A percentile compares a stretch with the other conserved stretches of the same genome.
Evolutionary conservation across 2,329 filamentous ascomycete species (phyloP).

Genomic region (Ilyonectria destructans): DNA sequence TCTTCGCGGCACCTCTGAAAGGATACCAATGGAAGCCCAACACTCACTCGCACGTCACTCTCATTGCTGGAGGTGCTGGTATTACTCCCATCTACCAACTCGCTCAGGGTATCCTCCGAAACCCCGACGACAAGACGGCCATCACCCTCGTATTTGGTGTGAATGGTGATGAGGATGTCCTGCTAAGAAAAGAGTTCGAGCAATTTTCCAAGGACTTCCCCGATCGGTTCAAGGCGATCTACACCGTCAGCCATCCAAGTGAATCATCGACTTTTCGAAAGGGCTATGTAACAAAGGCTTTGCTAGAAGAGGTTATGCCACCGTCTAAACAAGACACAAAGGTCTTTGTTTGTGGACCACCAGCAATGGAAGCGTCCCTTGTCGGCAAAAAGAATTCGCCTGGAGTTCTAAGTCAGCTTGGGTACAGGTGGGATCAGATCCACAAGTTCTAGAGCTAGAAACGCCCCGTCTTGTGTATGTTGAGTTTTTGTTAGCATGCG

Average conservation of each 20-base stretch:
- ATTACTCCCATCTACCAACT: constrained; percentile 82
- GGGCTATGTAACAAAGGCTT: constrained; percentile 72
- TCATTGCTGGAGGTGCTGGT: constrained; percentile 81
- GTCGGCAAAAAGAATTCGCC: constrained; percentile 61
- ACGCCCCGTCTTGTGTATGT: background rate
- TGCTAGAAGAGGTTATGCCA: constrained; percentile 67
- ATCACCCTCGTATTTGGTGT: constrained; percentile 78
- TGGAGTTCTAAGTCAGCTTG: constrained; percentile 71
- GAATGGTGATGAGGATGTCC: constrained; percentile 75
- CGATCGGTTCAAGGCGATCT: constrained; percentile 70
- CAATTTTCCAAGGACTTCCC: constrained; percentile 67
- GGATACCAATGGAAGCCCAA: constrained; percentile 70
- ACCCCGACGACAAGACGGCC: constrained; percentile 74
- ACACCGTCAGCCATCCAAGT: constrained; percentile 68
- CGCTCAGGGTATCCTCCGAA: constrained; percentile 72
- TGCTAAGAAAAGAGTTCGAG: constrained; percentile 71
- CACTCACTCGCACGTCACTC: constrained; percentile 67
- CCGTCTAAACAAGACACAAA: constrained; percentile 62
- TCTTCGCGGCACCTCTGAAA: constrained; percentile 70
- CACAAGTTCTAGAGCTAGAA: constrained; percentile 66
- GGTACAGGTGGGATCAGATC: constrained; percentile 72
- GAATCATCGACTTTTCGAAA: constrained; percentile 62
- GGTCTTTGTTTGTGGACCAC: constrained; percentile 80
- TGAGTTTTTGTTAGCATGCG: background rate
- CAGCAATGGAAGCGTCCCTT: constrained; percentile 75